Evolutionary conservation across 768 basidiomycete species (phyloP), one percentile per base, ranked within the genome.

Genomic region (Mycena epipterygia): DNA sequence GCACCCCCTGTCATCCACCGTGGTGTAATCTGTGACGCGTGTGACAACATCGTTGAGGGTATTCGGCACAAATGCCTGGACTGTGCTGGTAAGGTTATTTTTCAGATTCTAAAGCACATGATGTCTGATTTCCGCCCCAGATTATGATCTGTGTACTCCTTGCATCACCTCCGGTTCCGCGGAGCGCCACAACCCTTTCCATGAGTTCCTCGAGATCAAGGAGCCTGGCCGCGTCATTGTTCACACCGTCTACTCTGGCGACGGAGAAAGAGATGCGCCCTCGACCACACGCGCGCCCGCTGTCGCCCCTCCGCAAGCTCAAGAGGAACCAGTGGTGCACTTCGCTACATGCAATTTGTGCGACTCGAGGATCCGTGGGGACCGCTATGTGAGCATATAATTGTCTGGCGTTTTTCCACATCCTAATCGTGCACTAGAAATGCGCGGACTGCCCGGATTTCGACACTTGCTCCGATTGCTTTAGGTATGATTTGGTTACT

Each of bases 371-470:
- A 93, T 97, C 73, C 73, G 79, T 30, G 95, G 95, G 2, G 83
- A 85, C 51, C 89, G 95, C 51, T 96, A 89, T 83, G 93, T 95
- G 76, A 81, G 93, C 65, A 62, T 60, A 41, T 48, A 42, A 58
- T 14, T 73, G 21, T 60, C 56, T 37, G 25, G 7, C 33, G 42
- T 44, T 51, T 56, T 19, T 71, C 65, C 62, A 60, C 13, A n/a
- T 44, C 49, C 37, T 62, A 35, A 52, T 2, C n/a, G 64, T 13
- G 32, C n/a, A 23, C 30, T 55, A 94, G 93, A 95, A 95, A 91
- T 95, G 94, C 75, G 67, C 90, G 12, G 77, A 82, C 65, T 96
- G 94, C 80, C 94, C 94, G n/a, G 94, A 96, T 76, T 96, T 90
- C 73, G 95, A 96, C 73, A 87, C 90, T 12, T 96, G 95, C 76